Base-by-base conservation (phyloP, 1,284 basidiomycete species). In the Trametes hirsuta region DNA sequence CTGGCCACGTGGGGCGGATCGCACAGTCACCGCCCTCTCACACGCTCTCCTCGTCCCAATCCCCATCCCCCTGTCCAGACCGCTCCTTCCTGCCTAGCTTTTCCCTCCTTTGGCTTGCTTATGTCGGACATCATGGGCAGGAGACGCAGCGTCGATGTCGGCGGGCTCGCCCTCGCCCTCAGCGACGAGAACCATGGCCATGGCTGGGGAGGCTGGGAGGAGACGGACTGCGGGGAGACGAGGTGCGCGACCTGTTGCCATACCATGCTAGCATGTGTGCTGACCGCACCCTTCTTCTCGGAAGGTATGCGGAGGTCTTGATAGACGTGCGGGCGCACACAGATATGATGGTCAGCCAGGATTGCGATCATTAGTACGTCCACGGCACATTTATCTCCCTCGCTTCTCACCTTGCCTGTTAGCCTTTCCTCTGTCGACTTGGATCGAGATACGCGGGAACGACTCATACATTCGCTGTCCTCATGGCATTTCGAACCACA, bases 401-500 rank as follows among this genome's bases (percentile, higher is more conserved):
- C 67, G 77, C 56, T 66, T 74, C n/a, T 48, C 62, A 61, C 48
- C 66, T 30, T 35, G 10, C 21, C 15, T 22, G 30, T 59, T 77
- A 75, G 44, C 21, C 71, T 68, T 47, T 30, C n/a, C 9, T 76
- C 62, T 68, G 64, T 77, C 65, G 58, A 72, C 35, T 64, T 72
- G 47, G 68, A 68, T 15, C 62, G 65, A 67, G 65, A 72, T 44
- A 72, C 74, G 36, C 80, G 86, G 75, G 70, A 76, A 72, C 75
- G 81, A 11, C 79, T 91, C 50, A 89, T 97, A 63, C 72, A 78
- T 21, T 78, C 81, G 0, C 79, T 97, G 9, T 86, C 90, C 63
- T 81, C 79, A 9, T 97, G 95, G 95, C 79, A 90, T 64, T 97
- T 97, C 72, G 89, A 95, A 67, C 94, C 95, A 2, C 90, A 93